These are phyloP conservation scores for Ilyonectria sp. DNA, from an alignment of 2,329 filamentous ascomycete species.

Conservation along the genomic window DNA sequence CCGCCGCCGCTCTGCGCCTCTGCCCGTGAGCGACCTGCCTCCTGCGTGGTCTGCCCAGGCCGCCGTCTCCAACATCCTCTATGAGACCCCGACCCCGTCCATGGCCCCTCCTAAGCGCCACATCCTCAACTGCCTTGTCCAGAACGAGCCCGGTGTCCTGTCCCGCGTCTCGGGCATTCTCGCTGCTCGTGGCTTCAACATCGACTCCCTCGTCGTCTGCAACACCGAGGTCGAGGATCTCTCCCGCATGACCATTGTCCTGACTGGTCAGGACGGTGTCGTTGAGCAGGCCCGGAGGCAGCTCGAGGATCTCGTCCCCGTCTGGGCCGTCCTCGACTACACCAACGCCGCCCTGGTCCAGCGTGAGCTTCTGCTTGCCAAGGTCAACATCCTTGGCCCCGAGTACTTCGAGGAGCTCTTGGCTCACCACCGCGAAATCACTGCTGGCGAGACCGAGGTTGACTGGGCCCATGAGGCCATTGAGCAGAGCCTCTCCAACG, in stretches of 20 bases:
- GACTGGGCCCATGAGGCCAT: slow-evolving; percentile 61
- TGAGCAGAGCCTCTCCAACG: slow-evolving; percentile 61
- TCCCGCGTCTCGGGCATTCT: slow-evolving; percentile 97
- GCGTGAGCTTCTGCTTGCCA: slow-evolving; percentile 93
- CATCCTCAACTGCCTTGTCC: slow-evolving; percentile 97
- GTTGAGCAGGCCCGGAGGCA: slow-evolving; percentile 97
- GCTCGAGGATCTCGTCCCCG: slow-evolving; percentile 95
- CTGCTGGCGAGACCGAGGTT: slow-evolving; percentile 60
- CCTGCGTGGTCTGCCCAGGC: slow-evolving; percentile 92
- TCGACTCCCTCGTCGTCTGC: slow-evolving; percentile 97
- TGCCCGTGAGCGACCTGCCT: slow-evolving; percentile 82
- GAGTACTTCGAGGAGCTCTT: slow-evolving; percentile 99
- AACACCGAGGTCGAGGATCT: slow-evolving; percentile 97
- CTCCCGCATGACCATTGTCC: slow-evolving; percentile 98
- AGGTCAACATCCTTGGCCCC: slow-evolving; percentile 95
- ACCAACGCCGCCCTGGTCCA: slow-evolving; percentile 93
- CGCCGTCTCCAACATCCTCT: slow-evolving; percentile 97
- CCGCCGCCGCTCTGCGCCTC: slow-evolving; percentile 88
- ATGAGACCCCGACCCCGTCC: slow-evolving; percentile 93
- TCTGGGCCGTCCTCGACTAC: slow-evolving; percentile 99
- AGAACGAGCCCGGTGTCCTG: slow-evolving; percentile 98
- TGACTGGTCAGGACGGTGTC: slow-evolving; percentile 95
- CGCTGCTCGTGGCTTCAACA: slow-evolving; percentile 97
- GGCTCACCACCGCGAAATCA: slow-evolving; percentile 94
- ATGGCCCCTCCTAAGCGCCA: slow-evolving; percentile 91